These are phyloP conservation scores for Debaryomycetaceae sp. DNA, from an alignment of 1,139 yeast species.

Conservation along the genomic window DNA sequence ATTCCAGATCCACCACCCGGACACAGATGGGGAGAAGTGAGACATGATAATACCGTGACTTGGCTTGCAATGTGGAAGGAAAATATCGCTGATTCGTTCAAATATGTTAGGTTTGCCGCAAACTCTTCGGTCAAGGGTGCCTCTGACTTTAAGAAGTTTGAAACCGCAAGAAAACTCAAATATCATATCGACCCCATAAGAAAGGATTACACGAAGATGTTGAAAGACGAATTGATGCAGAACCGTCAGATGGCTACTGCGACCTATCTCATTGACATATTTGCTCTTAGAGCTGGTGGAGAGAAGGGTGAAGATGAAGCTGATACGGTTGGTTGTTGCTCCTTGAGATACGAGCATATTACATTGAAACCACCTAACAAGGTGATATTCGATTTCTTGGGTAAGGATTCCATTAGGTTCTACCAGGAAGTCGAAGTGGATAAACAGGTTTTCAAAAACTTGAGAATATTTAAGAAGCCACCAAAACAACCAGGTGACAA, in stretches of 20 bases:
- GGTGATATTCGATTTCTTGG: constrained; percentile 90
- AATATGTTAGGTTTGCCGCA: constrained; percentile 89
- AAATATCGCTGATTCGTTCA: constrained; percentile 76
- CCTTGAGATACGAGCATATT: constrained; percentile 84
- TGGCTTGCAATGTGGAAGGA: constrained; percentile 99
- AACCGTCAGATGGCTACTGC: constrained; percentile 94
- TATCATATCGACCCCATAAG: constrained; percentile 71
- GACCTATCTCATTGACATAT: constrained; percentile 86
- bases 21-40: constrained; percentile 85
- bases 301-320: constrained; percentile 98
- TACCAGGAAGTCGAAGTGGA: constrained; percentile 93
- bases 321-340: constrained; percentile 97
- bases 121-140: constrained; percentile 88
- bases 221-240: constrained; percentile 75
- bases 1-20: constrained; percentile 86
- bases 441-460: constrained; percentile 81
- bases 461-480: constrained; percentile 77
- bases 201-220: constrained; percentile 64
- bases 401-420: constrained; percentile 92
- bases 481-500: constrained; percentile 93
- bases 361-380: constrained; percentile 81
- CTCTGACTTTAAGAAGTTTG: constrained; percentile 88
- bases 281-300: constrained; percentile 97
- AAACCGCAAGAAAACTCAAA: constrained; percentile 84
- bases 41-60: constrained; percentile 84